Evolutionary conservation across 2,329 filamentous ascomycete species (phyloP).

Genomic region (Ciborinia camelliae): DNA sequence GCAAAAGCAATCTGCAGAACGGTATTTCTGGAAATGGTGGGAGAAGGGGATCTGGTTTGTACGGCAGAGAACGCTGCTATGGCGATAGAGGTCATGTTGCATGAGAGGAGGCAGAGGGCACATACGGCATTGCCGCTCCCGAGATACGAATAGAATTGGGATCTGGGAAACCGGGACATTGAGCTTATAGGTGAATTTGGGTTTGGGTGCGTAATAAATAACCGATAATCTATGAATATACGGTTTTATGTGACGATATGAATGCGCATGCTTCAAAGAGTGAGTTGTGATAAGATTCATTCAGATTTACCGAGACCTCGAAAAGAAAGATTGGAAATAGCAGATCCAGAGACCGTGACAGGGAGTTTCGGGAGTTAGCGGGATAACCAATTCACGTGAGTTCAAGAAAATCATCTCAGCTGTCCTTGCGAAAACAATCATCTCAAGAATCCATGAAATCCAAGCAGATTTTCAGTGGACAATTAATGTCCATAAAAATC

Average conservation of each 20-base stretch:
- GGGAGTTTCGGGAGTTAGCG: not conserved
- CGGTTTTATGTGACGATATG: not conserved
- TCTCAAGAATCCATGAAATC: not conserved
- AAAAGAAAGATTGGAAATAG: not conserved
- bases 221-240: not conserved
- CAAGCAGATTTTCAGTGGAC: not conserved
- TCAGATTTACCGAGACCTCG: no score
- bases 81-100: conserved; percentile 21
- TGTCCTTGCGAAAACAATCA: no score
- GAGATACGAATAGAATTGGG: conserved; percentile 3
- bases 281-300: not conserved
- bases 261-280: not conserved
- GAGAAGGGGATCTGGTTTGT: conserved; percentile 17
- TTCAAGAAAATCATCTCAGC: not conserved
- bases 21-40: conserved; percentile 14
- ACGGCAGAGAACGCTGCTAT: not conserved
- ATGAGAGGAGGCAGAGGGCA: conserved; percentile 14
- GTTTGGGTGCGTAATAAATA: not conserved
- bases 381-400: not conserved
- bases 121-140: not conserved
- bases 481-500: not conserved
- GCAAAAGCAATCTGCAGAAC: conserved; percentile 20
- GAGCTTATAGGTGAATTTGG: not conserved
- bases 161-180: not conserved
- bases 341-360: not conserved